Evolutionary conservation across 1,139 yeast genomes (phyloP).

Genomic region (Scheffersomyces illinoinensis): DNA sequence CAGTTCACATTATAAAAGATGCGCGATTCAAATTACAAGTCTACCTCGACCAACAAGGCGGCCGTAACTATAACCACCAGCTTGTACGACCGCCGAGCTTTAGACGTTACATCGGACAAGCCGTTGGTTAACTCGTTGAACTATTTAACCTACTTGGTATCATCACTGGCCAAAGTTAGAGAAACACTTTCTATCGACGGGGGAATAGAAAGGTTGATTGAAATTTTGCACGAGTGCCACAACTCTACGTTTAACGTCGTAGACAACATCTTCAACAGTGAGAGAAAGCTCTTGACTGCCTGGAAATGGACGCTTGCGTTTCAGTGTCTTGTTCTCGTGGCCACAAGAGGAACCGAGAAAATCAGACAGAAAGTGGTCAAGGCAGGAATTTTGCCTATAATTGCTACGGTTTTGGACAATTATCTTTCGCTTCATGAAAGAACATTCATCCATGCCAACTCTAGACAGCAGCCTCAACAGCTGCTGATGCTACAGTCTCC

Average conservation of each 20-base stretch:
- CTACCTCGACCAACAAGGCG: constrained; percentile 78
- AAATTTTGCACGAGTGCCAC: constrained; percentile 80
- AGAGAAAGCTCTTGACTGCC: constrained; percentile 61
- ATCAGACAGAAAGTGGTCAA: constrained; percentile 84
- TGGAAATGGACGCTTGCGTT: constrained; percentile 98
- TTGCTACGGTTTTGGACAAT: constrained; percentile 90
- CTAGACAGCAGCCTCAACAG: constrained; percentile 12
- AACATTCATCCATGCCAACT: constrained; percentile 35
- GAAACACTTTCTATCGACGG: constrained; percentile 90
- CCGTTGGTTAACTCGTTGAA: constrained; percentile 91
- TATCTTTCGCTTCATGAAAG: constrained; percentile 54
- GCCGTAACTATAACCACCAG: constrained; percentile 88
- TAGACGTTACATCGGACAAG: constrained; percentile 86
- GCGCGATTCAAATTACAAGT: constrained; percentile 90
- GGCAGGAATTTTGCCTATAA: constrained; percentile 87
- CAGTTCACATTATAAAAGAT: constrained; percentile 29
- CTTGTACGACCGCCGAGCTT: constrained; percentile 86
- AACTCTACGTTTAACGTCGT: constrained; percentile 31
- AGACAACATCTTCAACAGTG: constrained; percentile 45
- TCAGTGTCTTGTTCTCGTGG: constrained; percentile 87
- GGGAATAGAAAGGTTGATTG: constrained; percentile 84
- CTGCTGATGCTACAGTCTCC: constrained; percentile 5
- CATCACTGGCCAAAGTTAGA: constrained; percentile 84
- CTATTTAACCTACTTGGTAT: constrained; percentile 82
- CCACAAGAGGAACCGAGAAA: constrained; percentile 88